Evolutionary conservation across 139 green algal species (phyloP).

Genomic region (Nannochloris sp.): DNA sequence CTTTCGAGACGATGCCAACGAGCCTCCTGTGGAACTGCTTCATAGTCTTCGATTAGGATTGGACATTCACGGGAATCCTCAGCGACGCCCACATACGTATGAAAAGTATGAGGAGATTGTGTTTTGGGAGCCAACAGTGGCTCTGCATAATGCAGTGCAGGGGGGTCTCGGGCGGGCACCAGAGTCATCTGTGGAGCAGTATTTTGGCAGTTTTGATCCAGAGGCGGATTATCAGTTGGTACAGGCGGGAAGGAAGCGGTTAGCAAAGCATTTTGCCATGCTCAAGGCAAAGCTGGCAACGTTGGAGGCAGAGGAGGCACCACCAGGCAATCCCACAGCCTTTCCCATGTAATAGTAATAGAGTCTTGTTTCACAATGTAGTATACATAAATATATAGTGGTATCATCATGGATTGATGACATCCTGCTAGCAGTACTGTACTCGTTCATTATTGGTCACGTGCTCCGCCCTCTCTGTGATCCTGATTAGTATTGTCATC

Average conservation of each 20-base stretch:
- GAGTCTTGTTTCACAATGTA: too few species aligned
- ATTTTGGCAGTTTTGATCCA: constrained; percentile 11
- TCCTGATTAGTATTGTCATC: neutral
- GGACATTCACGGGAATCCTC: neutral
- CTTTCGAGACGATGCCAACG: constrained; percentile 57
- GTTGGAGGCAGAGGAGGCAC: constrained; percentile 14
- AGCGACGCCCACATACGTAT: constrained; percentile 12
- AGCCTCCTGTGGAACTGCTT: constrained; percentile 58
- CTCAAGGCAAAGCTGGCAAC: constrained; percentile 31
- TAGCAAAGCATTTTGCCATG: constrained; percentile 36
- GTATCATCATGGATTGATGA: too few species aligned
- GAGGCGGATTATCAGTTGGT: constrained; percentile 27
- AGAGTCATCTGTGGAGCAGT: constrained; percentile 22
- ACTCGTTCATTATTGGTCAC: too few species aligned
- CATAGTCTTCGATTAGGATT: constrained; percentile 67
- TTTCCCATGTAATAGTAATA: too few species aligned
- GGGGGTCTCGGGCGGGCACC: constrained; percentile 4
- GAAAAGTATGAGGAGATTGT: constrained; percentile 89
- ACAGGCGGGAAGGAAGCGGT: constrained; percentile 30
- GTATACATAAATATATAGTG: too few species aligned
- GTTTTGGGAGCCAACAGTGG: constrained; percentile 68
- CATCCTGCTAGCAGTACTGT: too few species aligned
- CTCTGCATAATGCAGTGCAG: constrained; percentile 57
- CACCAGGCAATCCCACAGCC: neutral
- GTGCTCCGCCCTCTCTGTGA: too few species aligned